A percentile compares a stretch with the other conserved stretches of the same genome.
These are phyloP conservation scores for Pisolithus tinctorius DNA, from an alignment of 768 basidiomycete genomes.

Conservation along the genomic window DNA sequence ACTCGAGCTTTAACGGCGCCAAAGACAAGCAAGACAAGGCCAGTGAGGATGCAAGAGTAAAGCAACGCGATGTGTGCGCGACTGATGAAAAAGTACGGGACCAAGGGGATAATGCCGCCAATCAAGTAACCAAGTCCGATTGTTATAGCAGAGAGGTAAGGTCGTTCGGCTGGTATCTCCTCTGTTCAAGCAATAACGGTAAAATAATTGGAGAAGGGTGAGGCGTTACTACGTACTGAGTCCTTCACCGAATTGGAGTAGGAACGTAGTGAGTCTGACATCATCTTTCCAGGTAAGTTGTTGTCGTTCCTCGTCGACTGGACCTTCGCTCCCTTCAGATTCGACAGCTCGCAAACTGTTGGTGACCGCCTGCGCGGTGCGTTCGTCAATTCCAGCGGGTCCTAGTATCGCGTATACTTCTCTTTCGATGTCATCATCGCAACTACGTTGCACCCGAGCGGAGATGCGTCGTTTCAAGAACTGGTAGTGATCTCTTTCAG, in stretches of 20 bases:
- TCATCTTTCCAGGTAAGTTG: constrained; percentile 63
- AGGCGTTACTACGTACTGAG: constrained; percentile 46
- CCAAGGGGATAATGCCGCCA: constrained; percentile 87
- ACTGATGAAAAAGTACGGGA: constrained; percentile 88
- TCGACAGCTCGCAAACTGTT: constrained; percentile 66
- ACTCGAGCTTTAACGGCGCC: constrained; percentile 86
- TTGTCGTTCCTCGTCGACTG: constrained; percentile 49
- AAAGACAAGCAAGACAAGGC: constrained; percentile 80
- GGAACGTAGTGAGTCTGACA: constrained; percentile 86
- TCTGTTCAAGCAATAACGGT: constrained; percentile 37
- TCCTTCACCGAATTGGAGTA: constrained; percentile 95
- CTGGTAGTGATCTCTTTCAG: constrained; percentile 91
- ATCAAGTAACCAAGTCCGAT: constrained; percentile 93
- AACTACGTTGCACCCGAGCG: constrained; percentile 80
- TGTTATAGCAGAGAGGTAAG: constrained; percentile 89
- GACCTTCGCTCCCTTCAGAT: constrained; percentile 26
- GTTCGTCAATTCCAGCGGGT: constrained; percentile 84
- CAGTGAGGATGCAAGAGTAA: constrained; percentile 76
- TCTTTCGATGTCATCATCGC: constrained; percentile 93
- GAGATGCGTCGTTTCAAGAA: constrained; percentile 71
- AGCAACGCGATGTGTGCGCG: constrained; percentile 61
- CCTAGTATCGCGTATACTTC: constrained; percentile 87
- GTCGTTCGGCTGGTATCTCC: constrained; percentile 77
- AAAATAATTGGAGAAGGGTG: not conserved
- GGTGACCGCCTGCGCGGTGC: constrained; percentile 72